Evolutionary conservation across 129 eudicot genomes (phyloP), one percentile per base, ranked within the genome.

Genomic region (Arctium minus): DNA sequence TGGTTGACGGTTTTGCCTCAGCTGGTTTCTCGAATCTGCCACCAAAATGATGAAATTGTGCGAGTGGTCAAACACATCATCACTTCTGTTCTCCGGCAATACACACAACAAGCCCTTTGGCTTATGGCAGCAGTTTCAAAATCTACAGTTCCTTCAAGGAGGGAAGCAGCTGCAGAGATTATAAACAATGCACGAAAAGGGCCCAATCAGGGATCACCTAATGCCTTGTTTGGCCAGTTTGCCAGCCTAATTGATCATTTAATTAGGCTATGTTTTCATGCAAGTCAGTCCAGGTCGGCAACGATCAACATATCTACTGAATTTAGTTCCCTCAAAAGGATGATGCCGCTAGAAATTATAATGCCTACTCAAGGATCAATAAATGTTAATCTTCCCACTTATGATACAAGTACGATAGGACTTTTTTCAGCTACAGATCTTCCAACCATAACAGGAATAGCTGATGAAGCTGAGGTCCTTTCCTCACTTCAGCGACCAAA

Each of bases 51-150:
- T 33, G 99, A 92, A 42, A 93, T 85, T 79, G 98, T 92, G 30
- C 79, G 88, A 67, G 76, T 93, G 88, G 98, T 96, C 33, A 93
- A 96, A 88, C 85, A 79, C 60, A 93, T 96, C 44, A 92, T 96
- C 72, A 93, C 92, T 79, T 85, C 96, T 80, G 98, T 96, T 78
- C 97, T 96, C 71, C 88, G 84, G 69, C 91, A 93, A 77, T 96
- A 91, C 75, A 96, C 98, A 46, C 99, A 96, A 76, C 99, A 96
- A 89, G 96, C 93, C 44, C 93, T 96, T 65, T 96, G 99, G 99
- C 86, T 92, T 22, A 96, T 96, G 99, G 99, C 98, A 71, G 99
- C 99, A 10, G 99, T 96, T 87, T 91, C 98, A 74, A 96, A 93
- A 84, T 96, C 99, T 15, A 88, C 99, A 35, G 99, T 96, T 85